Evolutionary conservation across 192 early-diverging fungal species (phyloP).

Genomic region (Podila epicladia): DNA sequence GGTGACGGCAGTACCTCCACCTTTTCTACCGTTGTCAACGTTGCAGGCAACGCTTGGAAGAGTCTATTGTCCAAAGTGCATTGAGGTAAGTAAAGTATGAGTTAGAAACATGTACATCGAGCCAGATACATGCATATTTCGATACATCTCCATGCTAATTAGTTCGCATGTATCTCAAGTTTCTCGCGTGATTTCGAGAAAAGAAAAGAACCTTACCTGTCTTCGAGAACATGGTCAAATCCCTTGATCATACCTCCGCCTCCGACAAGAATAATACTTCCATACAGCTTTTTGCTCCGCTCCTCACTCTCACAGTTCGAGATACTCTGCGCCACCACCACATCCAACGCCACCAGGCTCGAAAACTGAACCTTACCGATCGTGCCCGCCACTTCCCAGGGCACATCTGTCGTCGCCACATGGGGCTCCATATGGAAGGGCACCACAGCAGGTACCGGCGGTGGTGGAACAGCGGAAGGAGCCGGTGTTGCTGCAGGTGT

Average conservation of each 20-base stretch:
- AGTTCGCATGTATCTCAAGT: neutral
- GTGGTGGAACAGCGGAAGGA: neutral
- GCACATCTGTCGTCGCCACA: constrained; percentile 32
- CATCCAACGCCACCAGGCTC: constrained; percentile 63
- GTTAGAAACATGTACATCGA: neutral
- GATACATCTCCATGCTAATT: too few species aligned
- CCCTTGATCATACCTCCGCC: constrained; percentile 80
- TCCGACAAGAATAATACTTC: constrained; percentile 85
- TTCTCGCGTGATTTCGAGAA: neutral
- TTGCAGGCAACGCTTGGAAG: constrained; percentile 45
- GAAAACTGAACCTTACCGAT: constrained; percentile 49
- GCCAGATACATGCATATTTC: too few species aligned
- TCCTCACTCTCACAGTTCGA: constrained; percentile 72
- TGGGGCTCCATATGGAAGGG: constrained; percentile 46
- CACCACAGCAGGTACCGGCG: neutral
- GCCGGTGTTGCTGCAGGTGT: constrained; percentile 32
- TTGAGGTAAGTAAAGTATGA: constrained; percentile 9
- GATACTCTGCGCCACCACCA: constrained; percentile 77
- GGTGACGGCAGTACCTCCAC: constrained; percentile 80
- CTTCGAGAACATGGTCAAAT: constrained; percentile 71
- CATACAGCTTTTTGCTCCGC: constrained; percentile 76
- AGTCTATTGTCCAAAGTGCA: constrained; percentile 25
- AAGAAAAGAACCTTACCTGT: constrained; percentile 51
- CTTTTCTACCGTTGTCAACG: constrained; percentile 56
- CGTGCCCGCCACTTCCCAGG: constrained; percentile 45